Base-by-base conservation (phyloP, 192 early-diverging fungal species). In the Endogone sp. region DNA sequence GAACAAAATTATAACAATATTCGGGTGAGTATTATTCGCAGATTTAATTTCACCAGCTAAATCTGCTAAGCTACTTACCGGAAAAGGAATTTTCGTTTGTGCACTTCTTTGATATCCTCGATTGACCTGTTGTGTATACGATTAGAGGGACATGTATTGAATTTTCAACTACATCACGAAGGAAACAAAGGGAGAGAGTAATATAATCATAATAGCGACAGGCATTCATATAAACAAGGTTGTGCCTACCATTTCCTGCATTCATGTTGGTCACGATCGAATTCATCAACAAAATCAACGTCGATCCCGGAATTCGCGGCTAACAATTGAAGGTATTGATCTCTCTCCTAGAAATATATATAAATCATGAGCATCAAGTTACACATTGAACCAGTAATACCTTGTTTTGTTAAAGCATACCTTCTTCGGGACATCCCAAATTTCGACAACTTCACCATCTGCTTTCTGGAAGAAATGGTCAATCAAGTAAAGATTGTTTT, bases 371-470 rank as follows among this genome's bases (percentile, higher is more conserved):
- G n/a, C n/a, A n/a, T n/a, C n/a, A n/a, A n/a, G n/a, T n/a, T n/a
- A n/a, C n/a, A n/a, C n/a, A n/a, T n/a, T n/a, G n/a, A n/a, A n/a
- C n/a, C n/a, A n/a, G n/a, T n/a, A 32, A 21, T 25, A 64, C 22
- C 20, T 6, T 65, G 28, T 22, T 49, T 13, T 49, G 3, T 2
- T 24, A 26, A 29, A 55, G 20, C 55, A 55, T 4, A 49, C 37
- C 37, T 49, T 76, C 11, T 79, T 81, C 0, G 86, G 84, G n/a
- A 87, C 87, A 65, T 89, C 84, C 67, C 82, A 86, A 29, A 91
- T 86, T 58, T 92, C 90, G n/a, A 90, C 85, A 2, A 92, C 80
- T 63, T 88, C 88, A 58, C 85, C 88, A 63, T 89, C 86, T 25
- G 70, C 59, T 37, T 80, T 69, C 65, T 87, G 85, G 64, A 88